Base-by-base conservation (phyloP, 345 rosid species). In the Mercurialis annua region DNA sequence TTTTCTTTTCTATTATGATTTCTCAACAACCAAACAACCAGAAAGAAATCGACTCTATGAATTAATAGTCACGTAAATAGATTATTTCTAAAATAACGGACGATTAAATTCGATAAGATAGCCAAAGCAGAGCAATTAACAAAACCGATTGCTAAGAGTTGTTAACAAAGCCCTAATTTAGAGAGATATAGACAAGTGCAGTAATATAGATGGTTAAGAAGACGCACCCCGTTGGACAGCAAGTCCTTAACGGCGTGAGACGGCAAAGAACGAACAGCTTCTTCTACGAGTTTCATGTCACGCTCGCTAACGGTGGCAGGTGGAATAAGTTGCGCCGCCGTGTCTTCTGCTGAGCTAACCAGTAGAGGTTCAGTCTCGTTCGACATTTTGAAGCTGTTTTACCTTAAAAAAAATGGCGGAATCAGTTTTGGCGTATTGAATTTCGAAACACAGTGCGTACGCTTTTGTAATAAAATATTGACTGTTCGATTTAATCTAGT, bases 181-280 rank as follows among this genome's bases (percentile, higher is more conserved):
- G 7, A 21, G 7, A 20, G 59, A 50, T 2, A 30, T 1, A 3
- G 10, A 38, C 18, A 14, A 0, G 49, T 10, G 33, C 38, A 58
- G 26, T 30, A 9, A 36, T 36, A n/a, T 6, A 10, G 18, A 23
- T 33, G 38, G 40, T 29, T 54, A 36, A 68, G 48, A 15, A 29
- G 44, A 64, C 83, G 65, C 31, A 92, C 93, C 82, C 84, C 86
- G 4, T 46, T 65, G 66, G 83, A 85, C 24, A 83, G 51, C 60
- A 92, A 77, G 76, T 88, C 92, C 78, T 81, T 75, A 33, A 84
- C 90, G 67, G 82, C 88, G 69, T 71, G 64, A 29, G 77, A 49
- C 61, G 88, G 89, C 68, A 86, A 66, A 47, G 91, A 82, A 33
- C 71, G 86, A 70, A 84, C 81, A 68, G 76, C 77, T 73, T 78